Evolutionary conservation across 768 basidiomycete genomes (phyloP), one percentile per base, ranked within the genome.

Genomic region (Dioszegia crocea): DNA sequence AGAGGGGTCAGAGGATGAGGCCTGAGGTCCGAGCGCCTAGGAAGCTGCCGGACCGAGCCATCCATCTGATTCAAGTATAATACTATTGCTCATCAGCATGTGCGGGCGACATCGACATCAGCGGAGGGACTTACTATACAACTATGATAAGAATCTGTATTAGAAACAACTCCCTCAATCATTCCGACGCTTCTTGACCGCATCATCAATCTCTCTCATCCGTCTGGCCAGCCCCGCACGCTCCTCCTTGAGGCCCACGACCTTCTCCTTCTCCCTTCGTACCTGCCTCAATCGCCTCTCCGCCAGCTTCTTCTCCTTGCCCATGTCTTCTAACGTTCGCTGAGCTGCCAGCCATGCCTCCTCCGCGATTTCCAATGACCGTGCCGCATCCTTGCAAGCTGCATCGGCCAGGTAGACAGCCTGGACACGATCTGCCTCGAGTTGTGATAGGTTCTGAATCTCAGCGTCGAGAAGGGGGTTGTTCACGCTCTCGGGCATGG

Each of bases 121-220:
- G n/a, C n/a, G n/a, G n/a, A n/a, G n/a, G n/a, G n/a, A n/a, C n/a
- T n/a, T n/a, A n/a, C n/a, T n/a, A n/a, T n/a, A n/a, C n/a, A n/a
- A n/a, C n/a, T n/a, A n/a, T n/a, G n/a, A n/a, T n/a, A n/a, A n/a
- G n/a, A n/a, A n/a, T n/a, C n/a, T n/a, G n/a, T n/a, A n/a, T n/a
- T n/a, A n/a, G n/a, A n/a, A n/a, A n/a, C n/a, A n/a, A n/a, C n/a
- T n/a, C n/a, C n/a, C n/a, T n/a, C n/a, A n/a, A n/a, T n/a, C n/a
- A n/a, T n/a, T n/a, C n/a, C 31, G 3, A 12, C 14, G 12, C 19
- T 3, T 27, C 33, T 23, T 21, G 12, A 23, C 19, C 31, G n/a
- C 31, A 14, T 51, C 93, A 89, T 76, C 94, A 87, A 3, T 88
- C 90, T 48, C 94, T 91, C 77, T 80, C 87, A 96, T 88, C 73